phyloP scores from a whole-genome alignment of 2,329 filamentous ascomycete genomes.

The Aspergillus udagawae region DNA sequence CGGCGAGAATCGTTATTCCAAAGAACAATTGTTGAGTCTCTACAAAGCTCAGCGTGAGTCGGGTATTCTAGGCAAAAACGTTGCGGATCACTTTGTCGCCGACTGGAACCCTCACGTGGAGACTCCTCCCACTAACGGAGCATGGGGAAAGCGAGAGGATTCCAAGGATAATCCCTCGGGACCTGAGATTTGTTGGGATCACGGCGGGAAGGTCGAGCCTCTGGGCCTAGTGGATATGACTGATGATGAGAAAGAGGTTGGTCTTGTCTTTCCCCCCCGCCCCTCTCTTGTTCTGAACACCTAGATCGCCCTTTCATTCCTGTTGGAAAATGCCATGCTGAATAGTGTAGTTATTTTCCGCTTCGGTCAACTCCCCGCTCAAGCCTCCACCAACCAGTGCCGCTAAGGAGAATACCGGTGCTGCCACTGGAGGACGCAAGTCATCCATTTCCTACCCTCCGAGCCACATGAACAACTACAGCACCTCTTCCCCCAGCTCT shows the following conservation, averaged over 20 bases:
- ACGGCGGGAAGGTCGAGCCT: constrained; percentile 64
- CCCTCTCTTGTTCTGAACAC: background rate
- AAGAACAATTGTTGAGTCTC: constrained; percentile 73
- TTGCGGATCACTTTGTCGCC: constrained; percentile 66
- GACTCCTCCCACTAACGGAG: constrained; percentile 58
- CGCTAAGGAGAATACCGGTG: constrained; percentile 52
- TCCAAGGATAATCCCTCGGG: constrained; percentile 69
- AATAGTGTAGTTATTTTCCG: constrained; percentile 64
- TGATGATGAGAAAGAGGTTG: constrained; percentile 62
- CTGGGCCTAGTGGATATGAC: constrained; percentile 70
- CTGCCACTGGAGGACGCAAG: constrained; percentile 62
- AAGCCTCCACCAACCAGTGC: constrained; percentile 72
- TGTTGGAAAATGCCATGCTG: constrained; percentile 15
- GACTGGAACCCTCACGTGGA: constrained; percentile 74
- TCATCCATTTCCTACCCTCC: constrained; percentile 69
- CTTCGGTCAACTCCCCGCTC: constrained; percentile 88
- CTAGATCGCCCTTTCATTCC: background rate
- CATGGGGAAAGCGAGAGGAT: constrained; percentile 76
- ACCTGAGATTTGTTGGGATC: constrained; percentile 90
- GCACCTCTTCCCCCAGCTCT: constrained; percentile 68
- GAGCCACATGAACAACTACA: constrained; percentile 60
- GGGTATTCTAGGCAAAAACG: constrained; percentile 53
- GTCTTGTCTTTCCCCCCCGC: constrained; percentile 23
- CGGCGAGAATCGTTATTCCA: constrained; percentile 64
- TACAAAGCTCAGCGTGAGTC: constrained; percentile 58